phyloP scores from a whole-genome alignment of 106 monocot species.

The Apostasia shenzhenica region DNA sequence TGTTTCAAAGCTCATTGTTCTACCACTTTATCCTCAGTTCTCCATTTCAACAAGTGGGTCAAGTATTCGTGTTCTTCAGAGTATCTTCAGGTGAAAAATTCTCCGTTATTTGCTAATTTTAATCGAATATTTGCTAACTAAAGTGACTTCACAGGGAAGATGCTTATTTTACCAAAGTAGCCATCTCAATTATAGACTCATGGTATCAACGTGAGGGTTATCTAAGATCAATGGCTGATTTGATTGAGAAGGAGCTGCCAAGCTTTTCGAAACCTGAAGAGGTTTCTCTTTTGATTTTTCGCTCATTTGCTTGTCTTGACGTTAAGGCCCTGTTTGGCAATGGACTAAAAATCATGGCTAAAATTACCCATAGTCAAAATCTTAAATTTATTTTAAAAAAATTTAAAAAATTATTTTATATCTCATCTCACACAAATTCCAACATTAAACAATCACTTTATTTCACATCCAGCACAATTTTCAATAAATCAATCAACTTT shows the following conservation, averaged over 20 bases:
- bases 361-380: no score
- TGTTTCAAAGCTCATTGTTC: conserved; percentile 72
- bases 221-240: conserved; percentile 71
- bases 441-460: no score
- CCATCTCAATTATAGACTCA: conserved; percentile 79
- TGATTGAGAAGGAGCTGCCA: conserved; percentile 62
- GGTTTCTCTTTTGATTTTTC: conserved; percentile 23
- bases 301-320: not conserved
- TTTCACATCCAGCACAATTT: no score
- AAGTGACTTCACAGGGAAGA: conserved; percentile 51
- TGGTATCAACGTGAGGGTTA: conserved; percentile 89
- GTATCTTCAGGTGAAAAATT: conserved; percentile 46
- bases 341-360: no score
- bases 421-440: no score
- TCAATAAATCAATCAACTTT: no score
- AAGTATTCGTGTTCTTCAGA: conserved; percentile 63
- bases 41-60: conserved; percentile 94
- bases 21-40: conserved; percentile 92
- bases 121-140: not conserved
- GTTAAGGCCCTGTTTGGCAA: not conserved
- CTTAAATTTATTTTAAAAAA: no score
- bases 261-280: conserved; percentile 56
- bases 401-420: no score
- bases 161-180: conserved; percentile 44
- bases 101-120: not conserved